Evolutionary conservation across 345 rosid species (phyloP).

Genomic region (Dimocarpus longan): DNA sequence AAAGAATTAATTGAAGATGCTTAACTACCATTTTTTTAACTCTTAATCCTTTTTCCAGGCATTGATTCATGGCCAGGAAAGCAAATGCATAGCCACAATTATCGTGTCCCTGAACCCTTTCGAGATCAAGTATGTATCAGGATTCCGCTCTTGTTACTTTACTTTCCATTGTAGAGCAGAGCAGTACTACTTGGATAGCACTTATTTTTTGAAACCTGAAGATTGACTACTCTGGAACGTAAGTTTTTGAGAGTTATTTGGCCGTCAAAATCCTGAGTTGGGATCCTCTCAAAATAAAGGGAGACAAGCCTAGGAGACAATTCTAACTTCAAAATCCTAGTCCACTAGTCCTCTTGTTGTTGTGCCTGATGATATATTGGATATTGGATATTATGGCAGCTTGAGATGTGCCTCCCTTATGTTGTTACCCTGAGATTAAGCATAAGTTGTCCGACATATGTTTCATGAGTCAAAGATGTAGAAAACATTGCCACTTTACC

Average conservation of each 20-base stretch:
- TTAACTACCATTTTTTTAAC: not conserved
- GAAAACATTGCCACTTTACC: not conserved
- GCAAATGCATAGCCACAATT: conserved; percentile 87
- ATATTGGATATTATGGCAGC: not conserved
- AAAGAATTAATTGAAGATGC: not conserved
- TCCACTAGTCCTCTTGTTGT: not conserved
- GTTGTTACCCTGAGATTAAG: not conserved
- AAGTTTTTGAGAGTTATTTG: too few species aligned
- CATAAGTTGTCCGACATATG: not conserved
- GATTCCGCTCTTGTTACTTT: conserved; percentile 21
- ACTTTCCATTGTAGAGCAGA: too few species aligned
- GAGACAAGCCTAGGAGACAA: too few species aligned
- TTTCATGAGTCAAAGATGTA: not conserved
- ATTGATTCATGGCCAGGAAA: conserved; percentile 83
- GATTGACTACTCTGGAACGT: too few species aligned
- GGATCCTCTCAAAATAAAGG: too few species aligned
- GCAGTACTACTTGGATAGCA: too few species aligned
- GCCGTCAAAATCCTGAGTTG: too few species aligned
- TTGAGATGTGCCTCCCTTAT: conserved; percentile 1
- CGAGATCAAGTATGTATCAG: conserved; percentile 57
- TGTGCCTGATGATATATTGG: not conserved
- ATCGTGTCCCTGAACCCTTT: conserved; percentile 65
- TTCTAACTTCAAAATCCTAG: not conserved
- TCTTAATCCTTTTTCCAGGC: conserved; percentile 40
- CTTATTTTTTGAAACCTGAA: too few species aligned